phyloP scores from a whole-genome alignment of 768 basidiomycete genomes.

The Mrakia frigida region DNA sequence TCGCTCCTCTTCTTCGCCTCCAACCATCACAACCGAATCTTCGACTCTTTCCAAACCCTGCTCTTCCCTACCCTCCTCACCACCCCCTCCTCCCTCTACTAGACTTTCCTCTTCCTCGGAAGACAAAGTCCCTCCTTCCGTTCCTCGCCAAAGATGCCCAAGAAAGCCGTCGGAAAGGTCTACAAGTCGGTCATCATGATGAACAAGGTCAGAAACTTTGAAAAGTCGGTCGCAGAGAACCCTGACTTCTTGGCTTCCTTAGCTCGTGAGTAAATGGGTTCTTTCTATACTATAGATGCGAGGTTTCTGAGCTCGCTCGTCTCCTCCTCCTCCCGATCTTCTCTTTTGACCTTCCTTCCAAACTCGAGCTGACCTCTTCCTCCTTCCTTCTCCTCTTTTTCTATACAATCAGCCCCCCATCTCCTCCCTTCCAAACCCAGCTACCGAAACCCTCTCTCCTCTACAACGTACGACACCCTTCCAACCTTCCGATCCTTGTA shows the following conservation, averaged over 20 bases:
- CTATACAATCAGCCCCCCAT: neutral
- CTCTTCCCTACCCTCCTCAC: neutral
- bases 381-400: neutral
- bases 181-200: slow-evolving; percentile 17
- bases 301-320: neutral
- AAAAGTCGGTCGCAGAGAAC: neutral
- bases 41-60: too few species aligned
- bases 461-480: neutral
- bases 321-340: neutral
- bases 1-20: neutral
- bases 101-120: too few species aligned
- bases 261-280: neutral
- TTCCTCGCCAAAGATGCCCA: neutral
- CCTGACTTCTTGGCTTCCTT: neutral
- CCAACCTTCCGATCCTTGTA: neutral
- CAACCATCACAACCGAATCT: neutral
- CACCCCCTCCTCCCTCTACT: neutral
- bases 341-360: neutral
- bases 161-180: slow-evolving; percentile 6
- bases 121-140: neutral
- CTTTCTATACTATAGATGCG: too few species aligned
- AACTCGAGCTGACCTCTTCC: neutral
- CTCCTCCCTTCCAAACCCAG: neutral
- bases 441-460: neutral
- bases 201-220: neutral